Conservation (phyloP, 306 rosid species). For the Cicer cuneatum region DNA sequence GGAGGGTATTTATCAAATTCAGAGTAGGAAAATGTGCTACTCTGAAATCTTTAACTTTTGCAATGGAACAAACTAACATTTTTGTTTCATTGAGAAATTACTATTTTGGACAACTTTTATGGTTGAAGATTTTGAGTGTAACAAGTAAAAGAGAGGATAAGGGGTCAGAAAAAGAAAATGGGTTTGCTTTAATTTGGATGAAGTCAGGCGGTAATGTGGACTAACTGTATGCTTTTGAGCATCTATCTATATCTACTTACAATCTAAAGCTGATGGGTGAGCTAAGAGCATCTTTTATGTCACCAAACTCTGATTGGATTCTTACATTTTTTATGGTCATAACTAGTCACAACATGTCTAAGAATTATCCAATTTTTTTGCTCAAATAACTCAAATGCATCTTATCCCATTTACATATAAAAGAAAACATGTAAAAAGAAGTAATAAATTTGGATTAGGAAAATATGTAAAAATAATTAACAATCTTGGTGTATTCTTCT, state of each 20-base stretch:
- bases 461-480: neutral
- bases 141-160: conserved; percentile 1
- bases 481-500: neutral
- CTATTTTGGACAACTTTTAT: conserved; percentile 2
- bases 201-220: conserved; percentile 43
- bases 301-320: too few relatives aligned
- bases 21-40: neutral
- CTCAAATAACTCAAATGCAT: too few relatives aligned
- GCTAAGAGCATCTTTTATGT: neutral
- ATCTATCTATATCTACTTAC: conserved; percentile 23
- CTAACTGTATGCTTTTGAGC: conserved; percentile 26
- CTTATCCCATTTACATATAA: too few relatives aligned
- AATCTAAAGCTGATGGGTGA: neutral
- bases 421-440: too few relatives aligned
- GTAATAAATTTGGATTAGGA: neutral
- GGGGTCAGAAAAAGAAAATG: conserved; percentile 35
- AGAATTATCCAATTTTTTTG: too few relatives aligned
- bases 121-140: neutral
- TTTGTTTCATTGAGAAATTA: neutral
- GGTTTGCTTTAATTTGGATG: conserved; percentile 49
- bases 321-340: too few relatives aligned
- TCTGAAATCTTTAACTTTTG: neutral
- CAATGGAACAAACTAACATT: neutral
- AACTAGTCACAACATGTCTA: too few relatives aligned
- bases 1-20: neutral